Evolutionary conservation across 768 basidiomycete species (phyloP), one percentile per base, ranked within the genome.

Genomic region (Podaxis sp.): DNA sequence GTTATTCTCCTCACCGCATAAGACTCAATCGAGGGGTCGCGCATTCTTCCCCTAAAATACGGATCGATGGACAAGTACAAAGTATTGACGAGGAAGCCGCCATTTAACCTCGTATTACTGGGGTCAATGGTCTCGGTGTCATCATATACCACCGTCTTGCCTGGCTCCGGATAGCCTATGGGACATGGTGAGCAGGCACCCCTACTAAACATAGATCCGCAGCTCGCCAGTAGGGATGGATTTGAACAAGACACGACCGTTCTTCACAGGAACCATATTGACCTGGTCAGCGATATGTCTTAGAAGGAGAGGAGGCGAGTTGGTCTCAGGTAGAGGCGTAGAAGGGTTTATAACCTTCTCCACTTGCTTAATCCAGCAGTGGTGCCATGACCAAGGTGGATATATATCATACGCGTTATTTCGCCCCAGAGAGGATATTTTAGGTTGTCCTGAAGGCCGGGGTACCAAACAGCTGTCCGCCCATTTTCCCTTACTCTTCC

Each of bases 31-130:
- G 63, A 61, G 1, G 67, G 50, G 9, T 64, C 63, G 5, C 73
- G 65, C 81, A 81, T 79, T 42, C 66, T 63, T 9, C 72, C 71
- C 14, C 76, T 63, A 61, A 80, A 27, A 63, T 78, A 80, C 0
- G 81, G 81, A 54, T 83, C 83, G 42, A 82, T 66, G 14, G 77
- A 77, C 14, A 83, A 63, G 4, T 73, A 70, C 13, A 82, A 69
- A 0, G 74, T 76, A 68, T 81, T 83, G 61, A 80, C 61, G 27
- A 83, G 65, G 51, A 78, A 63, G 0, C 77, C 76, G 0, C 77
- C 75, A 28, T 77, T 66, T 51, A 79, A 66, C 0, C 70, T 65
- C 0, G 75, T 72, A 38, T 58, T 72, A 1, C 79, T 78, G 7
- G 78, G 60, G 63, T 83, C 81, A 61, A 84, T 82, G 1, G 69